A percentile compares a stretch with the other conserved stretches of the same genome.
These are phyloP conservation scores for Cyclocybe aegerita DNA, from an alignment of 768 basidiomycete genomes.

Conservation along the genomic window DNA sequence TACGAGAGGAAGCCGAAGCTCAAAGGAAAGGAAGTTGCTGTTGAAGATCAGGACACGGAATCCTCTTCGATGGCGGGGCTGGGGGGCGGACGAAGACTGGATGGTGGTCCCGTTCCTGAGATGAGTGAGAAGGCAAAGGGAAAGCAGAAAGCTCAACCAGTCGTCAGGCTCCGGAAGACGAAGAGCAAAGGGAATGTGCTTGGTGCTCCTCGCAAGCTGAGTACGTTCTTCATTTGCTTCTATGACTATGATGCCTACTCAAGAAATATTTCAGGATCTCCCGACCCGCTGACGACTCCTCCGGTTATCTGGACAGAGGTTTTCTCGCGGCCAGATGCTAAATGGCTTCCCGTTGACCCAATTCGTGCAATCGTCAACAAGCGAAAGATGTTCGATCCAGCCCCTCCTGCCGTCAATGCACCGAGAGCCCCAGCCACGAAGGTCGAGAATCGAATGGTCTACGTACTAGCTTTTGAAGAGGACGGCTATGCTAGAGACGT, in stretches of 20 bases:
- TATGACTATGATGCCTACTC: not conserved
- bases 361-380: slow-evolving; percentile 80
- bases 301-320: slow-evolving; percentile 98
- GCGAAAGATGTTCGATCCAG: slow-evolving; percentile 77
- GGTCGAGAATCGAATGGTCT: slow-evolving; percentile 82
- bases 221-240: slow-evolving; percentile 4
- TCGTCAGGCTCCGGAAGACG: slow-evolving; percentile 57
- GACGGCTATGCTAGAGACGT: slow-evolving; percentile 92
- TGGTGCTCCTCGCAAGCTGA: slow-evolving; percentile 27
- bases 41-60: slow-evolving; percentile 29
- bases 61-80: slow-evolving; percentile 22
- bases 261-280: slow-evolving; percentile 23
- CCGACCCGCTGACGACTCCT: slow-evolving; percentile 63
- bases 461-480: slow-evolving; percentile 93
- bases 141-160: slow-evolving; percentile 54
- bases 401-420: slow-evolving; percentile 25
- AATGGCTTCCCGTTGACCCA: slow-evolving; percentile 94
- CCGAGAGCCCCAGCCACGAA: slow-evolving; percentile 25
- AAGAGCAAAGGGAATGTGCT: slow-evolving; percentile 50
- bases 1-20: slow-evolving; percentile 31
- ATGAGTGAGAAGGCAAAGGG: slow-evolving; percentile 53
- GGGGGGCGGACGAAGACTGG: slow-evolving; percentile 41
- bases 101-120: slow-evolving; percentile 29
- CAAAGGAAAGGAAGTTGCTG: slow-evolving; percentile 31
- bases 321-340: slow-evolving; percentile 86